Conservation (phyloP, 805 yeast genomes). For the Torulaspora delbrueckii region DNA sequence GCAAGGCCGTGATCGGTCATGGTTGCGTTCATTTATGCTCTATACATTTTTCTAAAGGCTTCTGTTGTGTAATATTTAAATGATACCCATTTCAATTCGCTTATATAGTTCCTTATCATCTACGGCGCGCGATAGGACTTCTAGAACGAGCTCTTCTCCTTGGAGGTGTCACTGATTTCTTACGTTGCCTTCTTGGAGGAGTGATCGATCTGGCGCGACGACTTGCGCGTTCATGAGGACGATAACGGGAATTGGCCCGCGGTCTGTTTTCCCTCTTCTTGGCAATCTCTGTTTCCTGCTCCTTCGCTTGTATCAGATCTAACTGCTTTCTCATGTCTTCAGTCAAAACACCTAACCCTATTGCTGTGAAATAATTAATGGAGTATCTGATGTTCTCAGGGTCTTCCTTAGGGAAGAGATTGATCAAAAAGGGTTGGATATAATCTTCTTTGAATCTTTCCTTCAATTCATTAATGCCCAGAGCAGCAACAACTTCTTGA, state of each 20-base stretch:
- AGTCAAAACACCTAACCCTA: conserved; percentile 79
- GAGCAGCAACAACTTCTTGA: conserved; percentile 70
- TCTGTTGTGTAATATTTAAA: conserved; percentile 4
- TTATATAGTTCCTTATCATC: background rate
- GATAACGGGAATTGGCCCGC: conserved; percentile 2
- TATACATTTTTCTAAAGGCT: conserved; percentile 10
- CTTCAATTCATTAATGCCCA: conserved; percentile 54
- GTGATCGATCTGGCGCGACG: conserved; percentile 14
- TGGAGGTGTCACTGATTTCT: conserved; percentile 23
- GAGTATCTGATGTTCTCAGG: conserved; percentile 63
- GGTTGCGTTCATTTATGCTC: background rate
- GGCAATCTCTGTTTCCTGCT: conserved; percentile 3
- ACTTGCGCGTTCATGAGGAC: conserved; percentile 1
- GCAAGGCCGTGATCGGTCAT: background rate
- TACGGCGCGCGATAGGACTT: conserved; percentile 6
- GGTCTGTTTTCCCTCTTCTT: background rate
- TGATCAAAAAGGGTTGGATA: conserved; percentile 44
- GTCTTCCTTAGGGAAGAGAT: conserved; percentile 59
- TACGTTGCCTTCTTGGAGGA: conserved; percentile 19
- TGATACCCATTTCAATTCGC: conserved; percentile 8
- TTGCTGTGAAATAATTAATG: conserved; percentile 89
- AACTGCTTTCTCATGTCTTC: conserved; percentile 69
- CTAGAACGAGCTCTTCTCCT: conserved; percentile 13
- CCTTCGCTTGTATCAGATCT: conserved; percentile 33
- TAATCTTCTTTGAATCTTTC: conserved; percentile 50